Base-by-base conservation (phyloP, 2,329 filamentous ascomycete species). In the Sporothrix brasiliensis region DNA sequence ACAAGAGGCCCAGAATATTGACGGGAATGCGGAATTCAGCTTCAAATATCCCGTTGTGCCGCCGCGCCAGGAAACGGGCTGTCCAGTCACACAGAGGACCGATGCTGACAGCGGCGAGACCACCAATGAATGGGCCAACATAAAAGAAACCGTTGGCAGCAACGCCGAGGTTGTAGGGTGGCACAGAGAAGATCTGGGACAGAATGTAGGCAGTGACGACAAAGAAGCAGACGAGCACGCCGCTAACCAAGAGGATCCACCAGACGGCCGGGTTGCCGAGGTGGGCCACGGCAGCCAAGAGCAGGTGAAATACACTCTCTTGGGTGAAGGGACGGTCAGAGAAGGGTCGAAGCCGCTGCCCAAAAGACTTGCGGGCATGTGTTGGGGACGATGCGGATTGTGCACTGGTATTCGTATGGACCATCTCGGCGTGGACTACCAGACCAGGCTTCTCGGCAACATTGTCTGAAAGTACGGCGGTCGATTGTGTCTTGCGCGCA, bases 61-160 rank as follows among this genome's bases (percentile, higher is more conserved):
- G 47, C 4, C 56, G 67, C 1, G 73, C 67, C 44, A 75, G 50
- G 19, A 21, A 14, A 2, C 73, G 67, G 4, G 74, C 73, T 5
- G 74, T 72, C 73, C 73, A 75, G 70, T 75, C 74, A 66, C 74
- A 75, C 5, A 75, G 34, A 7, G 73, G 73, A 0, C 74, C 74
- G 7, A 66, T 63, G 2, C 80, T 67, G 41, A 79, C 75, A 10
- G 80, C 80, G n/a, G 82, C 75, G 6, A 81, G 75, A n/a, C 75
- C 77, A 2, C 81, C 79, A 54, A 81, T 73, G 74, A 82, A 79
- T 2, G 80, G 78, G 0, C 81, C 80, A 21, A 82, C 77, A 68
- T 79, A 80, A 69, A 82, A 80, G 66, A 82, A 79, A 1, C 82
- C 82, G 54, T 82, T 80, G 65, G 80, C 75, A 3, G 78, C 77